Evolutionary conservation across 2,329 filamentous ascomycete genomes (phyloP).

Genomic region (Cladosporium sp.): DNA sequence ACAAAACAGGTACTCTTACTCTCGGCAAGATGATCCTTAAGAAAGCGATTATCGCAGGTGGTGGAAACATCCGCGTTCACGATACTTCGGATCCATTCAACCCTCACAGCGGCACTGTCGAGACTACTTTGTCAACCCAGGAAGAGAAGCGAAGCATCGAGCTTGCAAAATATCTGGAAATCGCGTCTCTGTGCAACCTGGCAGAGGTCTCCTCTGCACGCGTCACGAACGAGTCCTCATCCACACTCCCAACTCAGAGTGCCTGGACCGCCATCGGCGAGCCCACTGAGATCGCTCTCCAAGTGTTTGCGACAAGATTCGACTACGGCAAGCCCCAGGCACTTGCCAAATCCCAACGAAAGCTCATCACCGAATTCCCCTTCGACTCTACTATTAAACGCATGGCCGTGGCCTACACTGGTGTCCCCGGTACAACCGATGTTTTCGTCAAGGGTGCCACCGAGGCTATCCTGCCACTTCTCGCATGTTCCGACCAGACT

Average conservation of each 20-base stretch:
- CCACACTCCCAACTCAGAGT: slow-evolving; percentile 45
- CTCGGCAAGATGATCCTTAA: slow-evolving; percentile 61
- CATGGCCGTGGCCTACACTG: slow-evolving; percentile 37
- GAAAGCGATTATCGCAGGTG: slow-evolving; percentile 59
- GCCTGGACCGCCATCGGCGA: slow-evolving; percentile 64
- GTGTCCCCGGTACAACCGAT: slow-evolving; percentile 24
- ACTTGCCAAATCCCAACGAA: slow-evolving; percentile 19
- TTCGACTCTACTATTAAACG: slow-evolving; percentile 40
- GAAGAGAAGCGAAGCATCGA: slow-evolving; percentile 45
- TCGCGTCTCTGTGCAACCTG: slow-evolving; percentile 64
- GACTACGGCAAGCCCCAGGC: slow-evolving; percentile 22
- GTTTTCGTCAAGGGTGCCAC: slow-evolving; percentile 40
- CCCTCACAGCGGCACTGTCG: slow-evolving; percentile 18
- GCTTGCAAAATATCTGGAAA: slow-evolving; percentile 54
- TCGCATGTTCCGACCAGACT: slow-evolving; percentile 28
- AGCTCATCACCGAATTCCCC: slow-evolving; percentile 34
- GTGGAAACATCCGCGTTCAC: slow-evolving; percentile 60
- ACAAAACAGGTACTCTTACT: slow-evolving; percentile 63
- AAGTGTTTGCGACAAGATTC: slow-evolving; percentile 69
- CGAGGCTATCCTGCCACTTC: slow-evolving; percentile 37
- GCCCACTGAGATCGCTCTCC: slow-evolving; percentile 70
- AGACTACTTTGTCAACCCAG: slow-evolving; percentile 53
- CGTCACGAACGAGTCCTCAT: slow-evolving; percentile 34
- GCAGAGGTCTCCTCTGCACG: slow-evolving; percentile 56
- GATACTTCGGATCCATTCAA: slow-evolving; percentile 55